Evolutionary conservation across 768 basidiomycete genomes (phyloP), one percentile per base, ranked within the genome.

Genomic region (Kwoniella shandongensis): DNA sequence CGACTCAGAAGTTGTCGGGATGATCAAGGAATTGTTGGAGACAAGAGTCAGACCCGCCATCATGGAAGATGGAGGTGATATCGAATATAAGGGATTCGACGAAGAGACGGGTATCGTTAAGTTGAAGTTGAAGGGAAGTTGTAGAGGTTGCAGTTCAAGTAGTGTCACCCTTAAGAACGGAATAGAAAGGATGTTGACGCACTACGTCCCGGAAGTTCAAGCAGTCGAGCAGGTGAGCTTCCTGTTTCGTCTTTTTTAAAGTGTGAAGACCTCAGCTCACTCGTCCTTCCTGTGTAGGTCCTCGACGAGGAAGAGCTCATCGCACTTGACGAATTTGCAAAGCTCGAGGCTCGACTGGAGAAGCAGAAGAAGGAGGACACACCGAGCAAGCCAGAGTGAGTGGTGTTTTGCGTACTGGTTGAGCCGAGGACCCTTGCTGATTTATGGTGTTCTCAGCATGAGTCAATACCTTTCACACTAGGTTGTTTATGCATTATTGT

Each of bases 141-240:
- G 96, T 78, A 81, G 96, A 74, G 96, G 96, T 13, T 98, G 96
- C 75, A 85, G 85, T 62, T 91, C 89, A 29, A 93, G 90, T 74
- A 85, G 89, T 5, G 93, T 98, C 30, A 99, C 96, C 15, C 79
- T 99, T 54, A 99, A 98, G 82, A 86, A 84, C 60, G 96, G 96
- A 8, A 97, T 99, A 51, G 96, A 99, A 79, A 82, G 96, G 62
- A 98, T 99, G 96, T 79, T 99, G 68, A 92, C 91, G 91, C 94
- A 98, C 78, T 98, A 98, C 72, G 91, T 99, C 51, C 94, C 94
- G 1, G 77, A 78, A 47, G 77, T 78, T 22, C 62, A 76, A 54
- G 42, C 62, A 6, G 77, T 78, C 3, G 76, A 78, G 57, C 77
- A 76, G 76, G 77, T 77, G 26, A 64, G 77, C 65, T 5, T 6